Percentiles rank a stretch among this genome's conserved stretches.
Evolutionary conservation across 2,329 filamentous ascomycete species (phyloP).

Genomic region (Neonectria hederae): DNA sequence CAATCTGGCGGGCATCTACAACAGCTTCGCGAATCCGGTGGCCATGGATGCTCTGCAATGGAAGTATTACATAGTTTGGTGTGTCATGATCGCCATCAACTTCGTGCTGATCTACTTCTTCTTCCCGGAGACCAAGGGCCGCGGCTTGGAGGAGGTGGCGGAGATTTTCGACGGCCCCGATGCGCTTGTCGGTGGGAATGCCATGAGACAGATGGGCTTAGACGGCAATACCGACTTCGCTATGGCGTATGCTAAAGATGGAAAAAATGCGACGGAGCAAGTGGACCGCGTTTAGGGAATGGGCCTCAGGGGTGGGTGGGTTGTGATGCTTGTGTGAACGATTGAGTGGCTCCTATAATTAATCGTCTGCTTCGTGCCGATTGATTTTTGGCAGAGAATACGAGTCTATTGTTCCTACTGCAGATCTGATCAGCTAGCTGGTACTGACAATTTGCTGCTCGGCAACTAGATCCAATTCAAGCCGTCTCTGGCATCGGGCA

Average conservation of each 20-base stretch:
- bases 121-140: slow-evolving; percentile 38
- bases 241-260: slow-evolving; percentile 5
- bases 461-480: not conserved
- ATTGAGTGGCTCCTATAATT: not conserved
- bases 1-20: slow-evolving; percentile 46
- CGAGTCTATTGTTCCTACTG: too few relatives aligned
- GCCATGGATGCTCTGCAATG: slow-evolving; percentile 52
- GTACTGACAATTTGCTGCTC: too few relatives aligned
- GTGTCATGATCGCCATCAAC: slow-evolving; percentile 42
- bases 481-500: slow-evolving; percentile 9
- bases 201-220: slow-evolving; percentile 32
- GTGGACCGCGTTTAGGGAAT: slow-evolving; percentile 3
- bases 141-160: slow-evolving; percentile 36
- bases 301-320: not conserved
- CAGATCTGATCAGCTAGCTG: too few relatives aligned
- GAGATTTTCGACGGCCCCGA: slow-evolving; percentile 39
- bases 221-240: slow-evolving; percentile 17
- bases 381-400: not conserved
- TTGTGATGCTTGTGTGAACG: not conserved
- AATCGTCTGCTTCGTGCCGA: not conserved
- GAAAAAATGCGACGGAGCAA: slow-evolving; percentile 1
- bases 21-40: slow-evolving; percentile 56
- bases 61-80: slow-evolving; percentile 57
- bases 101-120: slow-evolving; percentile 42
- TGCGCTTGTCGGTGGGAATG: slow-evolving; percentile 29